These are phyloP conservation scores for Fusarium piperis DNA, from an alignment of 2,329 filamentous ascomycete species.

Conservation along the genomic window DNA sequence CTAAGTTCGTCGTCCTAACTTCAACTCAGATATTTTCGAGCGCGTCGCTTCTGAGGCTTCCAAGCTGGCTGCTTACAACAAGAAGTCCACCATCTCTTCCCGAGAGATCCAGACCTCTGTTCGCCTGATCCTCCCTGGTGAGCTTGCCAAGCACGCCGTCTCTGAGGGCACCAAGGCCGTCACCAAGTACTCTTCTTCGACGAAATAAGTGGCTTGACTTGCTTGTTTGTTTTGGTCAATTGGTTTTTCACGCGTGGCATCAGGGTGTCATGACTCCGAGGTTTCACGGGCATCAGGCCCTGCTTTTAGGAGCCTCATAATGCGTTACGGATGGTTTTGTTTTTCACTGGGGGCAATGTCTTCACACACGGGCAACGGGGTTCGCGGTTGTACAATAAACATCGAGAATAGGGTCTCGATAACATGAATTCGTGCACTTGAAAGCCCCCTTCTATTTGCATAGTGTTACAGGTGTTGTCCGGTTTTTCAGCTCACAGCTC, in stretches of 20 bases:
- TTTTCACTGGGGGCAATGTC: constrained; percentile 74
- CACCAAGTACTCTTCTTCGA: constrained; percentile 99
- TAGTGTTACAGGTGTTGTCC: not conserved
- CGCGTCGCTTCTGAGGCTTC: constrained; percentile 98
- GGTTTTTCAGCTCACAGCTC: not conserved
- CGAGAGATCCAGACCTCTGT: constrained; percentile 99
- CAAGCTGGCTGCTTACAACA: constrained; percentile 99
- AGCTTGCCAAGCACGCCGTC: constrained; percentile 99
- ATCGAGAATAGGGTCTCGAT: constrained; percentile 71
- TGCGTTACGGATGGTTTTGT: constrained; percentile 78
- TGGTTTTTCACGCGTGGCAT: constrained; percentile 63
- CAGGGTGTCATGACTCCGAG: constrained; percentile 67
- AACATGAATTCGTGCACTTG: constrained; percentile 71
- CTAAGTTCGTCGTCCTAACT: constrained; percentile 3
- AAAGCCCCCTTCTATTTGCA: constrained; percentile 42
- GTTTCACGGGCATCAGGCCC: constrained; percentile 52
- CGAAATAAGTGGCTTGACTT: constrained; percentile 81
- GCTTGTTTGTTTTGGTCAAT: constrained; percentile 70
- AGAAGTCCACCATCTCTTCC: constrained; percentile 99
- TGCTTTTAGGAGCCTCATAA: constrained; percentile 66
- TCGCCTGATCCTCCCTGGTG: constrained; percentile 95
- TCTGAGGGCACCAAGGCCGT: constrained; percentile 99
- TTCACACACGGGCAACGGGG: constrained; percentile 74
- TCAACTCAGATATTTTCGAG: constrained; percentile 91
- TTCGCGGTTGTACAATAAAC: constrained; percentile 79